A percentile compares a stretch with the other conserved stretches of the same genome.
Conservation (phyloP, 2,329 filamentous ascomycete genomes). For the Monilinia vaccinii-corymbosi region DNA sequence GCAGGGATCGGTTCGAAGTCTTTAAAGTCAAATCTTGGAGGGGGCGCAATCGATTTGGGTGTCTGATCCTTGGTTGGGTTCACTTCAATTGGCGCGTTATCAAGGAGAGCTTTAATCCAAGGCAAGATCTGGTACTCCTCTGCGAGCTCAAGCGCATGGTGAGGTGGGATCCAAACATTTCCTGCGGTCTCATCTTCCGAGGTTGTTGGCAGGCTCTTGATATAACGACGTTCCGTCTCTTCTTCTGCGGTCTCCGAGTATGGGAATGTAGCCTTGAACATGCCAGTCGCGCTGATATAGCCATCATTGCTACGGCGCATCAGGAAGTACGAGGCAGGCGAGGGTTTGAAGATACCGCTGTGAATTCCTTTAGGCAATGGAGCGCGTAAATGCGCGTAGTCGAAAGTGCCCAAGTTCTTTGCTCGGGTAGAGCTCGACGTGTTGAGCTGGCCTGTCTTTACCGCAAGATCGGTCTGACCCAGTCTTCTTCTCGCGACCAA, state of each 20-base stretch:
- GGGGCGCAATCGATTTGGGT: conserved; percentile 67
- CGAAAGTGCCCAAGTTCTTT: conserved; percentile 72
- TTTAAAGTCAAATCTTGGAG: conserved; percentile 52
- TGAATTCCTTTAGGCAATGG: conserved; percentile 85
- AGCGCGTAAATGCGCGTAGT: conserved; percentile 91
- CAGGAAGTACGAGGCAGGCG: conserved; percentile 87
- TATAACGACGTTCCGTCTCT: conserved; percentile 67
- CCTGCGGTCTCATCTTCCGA: conserved; percentile 89
- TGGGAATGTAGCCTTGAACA: conserved; percentile 87
- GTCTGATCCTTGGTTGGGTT: conserved; percentile 35
- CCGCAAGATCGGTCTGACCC: conserved; percentile 82
- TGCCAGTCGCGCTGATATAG: conserved; percentile 76
- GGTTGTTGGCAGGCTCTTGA: conserved; percentile 74
- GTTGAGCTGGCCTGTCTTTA: conserved; percentile 68
- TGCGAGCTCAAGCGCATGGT: conserved; percentile 70
- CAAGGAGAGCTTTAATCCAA: conserved; percentile 90
- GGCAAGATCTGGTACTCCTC: conserved; percentile 76
- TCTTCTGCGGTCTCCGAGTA: conserved; percentile 67
- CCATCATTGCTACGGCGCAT: conserved; percentile 87
- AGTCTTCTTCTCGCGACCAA: conserved; percentile 71
- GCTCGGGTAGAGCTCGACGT: conserved; percentile 63
- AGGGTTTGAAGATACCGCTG: conserved; percentile 83
- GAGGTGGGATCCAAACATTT: conserved; percentile 90
- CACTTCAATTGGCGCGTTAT: conserved; percentile 66
- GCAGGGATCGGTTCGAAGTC: not conserved